These are phyloP conservation scores for Athelia sp. DNA, from an alignment of 1,284 basidiomycete species.

Conservation along the genomic window DNA sequence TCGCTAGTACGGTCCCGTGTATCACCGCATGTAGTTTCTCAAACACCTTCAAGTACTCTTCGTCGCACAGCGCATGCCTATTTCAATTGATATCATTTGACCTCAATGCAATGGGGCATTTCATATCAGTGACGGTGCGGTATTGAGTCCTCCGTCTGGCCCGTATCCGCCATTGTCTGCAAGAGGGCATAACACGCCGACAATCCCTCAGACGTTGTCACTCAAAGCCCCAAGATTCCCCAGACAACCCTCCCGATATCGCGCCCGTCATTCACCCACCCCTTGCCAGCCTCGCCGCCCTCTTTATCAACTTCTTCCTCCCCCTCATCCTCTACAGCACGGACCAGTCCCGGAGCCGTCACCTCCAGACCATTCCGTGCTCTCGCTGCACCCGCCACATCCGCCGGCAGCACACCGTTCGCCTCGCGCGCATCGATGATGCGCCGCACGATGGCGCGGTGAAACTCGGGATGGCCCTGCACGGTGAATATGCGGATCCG, in stretches of 20 bases:
- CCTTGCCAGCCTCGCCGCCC: constrained; percentile 32
- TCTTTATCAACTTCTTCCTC: constrained; percentile 1
- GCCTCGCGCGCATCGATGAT: constrained; percentile 48
- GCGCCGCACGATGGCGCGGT: constrained; percentile 48
- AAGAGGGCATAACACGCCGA: too few species aligned
- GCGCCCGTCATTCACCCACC: constrained; percentile 57
- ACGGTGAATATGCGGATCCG: constrained; percentile 61
- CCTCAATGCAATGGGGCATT: too few species aligned
- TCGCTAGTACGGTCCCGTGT: too few species aligned
- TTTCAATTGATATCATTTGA: too few species aligned
- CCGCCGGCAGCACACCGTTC: constrained; percentile 41
- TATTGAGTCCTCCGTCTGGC: too few species aligned
- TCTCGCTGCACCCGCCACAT: constrained; percentile 38
- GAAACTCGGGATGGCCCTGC: constrained; percentile 83
- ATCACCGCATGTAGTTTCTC: too few species aligned
- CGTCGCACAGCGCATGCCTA: too few species aligned
- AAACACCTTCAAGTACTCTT: too few species aligned
- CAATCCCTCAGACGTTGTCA: neutral
- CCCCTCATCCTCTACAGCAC: neutral
- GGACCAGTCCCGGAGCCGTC: neutral
- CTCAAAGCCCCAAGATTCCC: constrained; percentile 42
- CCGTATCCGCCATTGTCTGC: too few species aligned
- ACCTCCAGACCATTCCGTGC: neutral
- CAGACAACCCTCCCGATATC: constrained; percentile 60
- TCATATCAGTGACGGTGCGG: too few species aligned